Conservation (phyloP, 495 filamentous ascomycete genomes). For the Daldinia childiae region DNA sequence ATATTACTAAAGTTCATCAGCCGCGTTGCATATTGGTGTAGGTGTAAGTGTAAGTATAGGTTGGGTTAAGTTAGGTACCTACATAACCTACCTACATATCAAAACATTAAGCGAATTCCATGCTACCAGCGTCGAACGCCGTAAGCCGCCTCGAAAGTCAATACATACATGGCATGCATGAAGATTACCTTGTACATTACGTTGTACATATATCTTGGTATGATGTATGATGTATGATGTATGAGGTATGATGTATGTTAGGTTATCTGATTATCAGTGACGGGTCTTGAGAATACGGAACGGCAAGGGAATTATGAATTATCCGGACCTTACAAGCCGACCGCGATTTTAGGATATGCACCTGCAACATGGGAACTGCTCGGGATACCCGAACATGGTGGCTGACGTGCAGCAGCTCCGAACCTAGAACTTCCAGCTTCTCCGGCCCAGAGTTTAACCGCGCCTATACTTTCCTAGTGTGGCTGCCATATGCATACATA, state of each 20-base stretch:
- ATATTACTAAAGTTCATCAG: not conserved
- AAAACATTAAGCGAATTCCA: too few relatives aligned
- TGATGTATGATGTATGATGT: too few relatives aligned
- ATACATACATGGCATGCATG: not conserved
- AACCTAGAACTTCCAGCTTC: constrained; percentile 35
- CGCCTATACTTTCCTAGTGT: constrained; percentile 24
- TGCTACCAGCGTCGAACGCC: not conserved
- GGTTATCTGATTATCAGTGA: too few relatives aligned
- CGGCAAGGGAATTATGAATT: constrained; percentile 23
- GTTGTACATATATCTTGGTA: too few relatives aligned
- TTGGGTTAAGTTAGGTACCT: not conserved
- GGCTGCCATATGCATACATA: constrained; percentile 22
- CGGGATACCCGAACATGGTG: constrained; percentile 41
- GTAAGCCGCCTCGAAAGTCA: constrained; percentile 9
- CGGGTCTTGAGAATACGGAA: not conserved
- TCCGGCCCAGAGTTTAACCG: constrained; percentile 20
- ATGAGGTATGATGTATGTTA: not conserved
- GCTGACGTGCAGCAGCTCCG: constrained; percentile 29
- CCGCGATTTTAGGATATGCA: not conserved
- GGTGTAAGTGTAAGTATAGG: too few relatives aligned
- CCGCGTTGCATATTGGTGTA: not conserved
- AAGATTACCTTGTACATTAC: not conserved
- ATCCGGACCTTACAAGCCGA: constrained; percentile 10
- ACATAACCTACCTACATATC: not conserved
- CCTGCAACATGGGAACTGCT: too few relatives aligned